Conservation (phyloP, 495 filamentous ascomycete genomes). For the Hypoxylon fragiforme region DNA sequence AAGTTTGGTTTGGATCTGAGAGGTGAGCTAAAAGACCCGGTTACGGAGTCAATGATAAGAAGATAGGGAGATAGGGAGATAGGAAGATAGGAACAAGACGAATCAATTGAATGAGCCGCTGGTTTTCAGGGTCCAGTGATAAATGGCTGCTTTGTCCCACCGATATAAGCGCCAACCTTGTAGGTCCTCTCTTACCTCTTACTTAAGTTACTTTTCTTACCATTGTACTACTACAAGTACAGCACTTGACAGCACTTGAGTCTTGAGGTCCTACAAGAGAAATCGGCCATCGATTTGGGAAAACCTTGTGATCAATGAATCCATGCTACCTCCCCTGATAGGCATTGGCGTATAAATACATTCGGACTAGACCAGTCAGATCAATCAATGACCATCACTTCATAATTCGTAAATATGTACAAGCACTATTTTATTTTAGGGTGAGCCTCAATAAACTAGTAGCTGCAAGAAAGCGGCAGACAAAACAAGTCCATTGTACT, state of each 20-base stretch:
- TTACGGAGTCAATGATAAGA: constrained; percentile 9
- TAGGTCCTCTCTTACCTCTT: no score
- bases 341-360: constrained; percentile 3
- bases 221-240: no score
- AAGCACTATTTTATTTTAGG: constrained; percentile 10
- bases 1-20: no score
- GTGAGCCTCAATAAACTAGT: constrained; percentile 11
- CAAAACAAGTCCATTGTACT: constrained; percentile 21
- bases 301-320: constrained; percentile 19
- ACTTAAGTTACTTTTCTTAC: no score
- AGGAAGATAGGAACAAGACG: constrained; percentile 24
- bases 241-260: no score
- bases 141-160: constrained; percentile 15
- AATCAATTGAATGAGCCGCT: constrained; percentile 13
- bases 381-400: constrained; percentile 6
- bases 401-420: constrained; percentile 16
- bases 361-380: constrained; percentile 1
- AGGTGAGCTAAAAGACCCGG: no score
- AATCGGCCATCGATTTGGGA: constrained; percentile 15
- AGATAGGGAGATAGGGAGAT: not conserved
- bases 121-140: constrained; percentile 26
- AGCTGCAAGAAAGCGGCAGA: constrained; percentile 4
- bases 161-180: constrained; percentile 20
- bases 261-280: no score
- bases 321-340: not conserved